These are phyloP conservation scores for Irpex rosettiformis DNA, from an alignment of 1,284 basidiomycete genomes.

Conservation along the genomic window DNA sequence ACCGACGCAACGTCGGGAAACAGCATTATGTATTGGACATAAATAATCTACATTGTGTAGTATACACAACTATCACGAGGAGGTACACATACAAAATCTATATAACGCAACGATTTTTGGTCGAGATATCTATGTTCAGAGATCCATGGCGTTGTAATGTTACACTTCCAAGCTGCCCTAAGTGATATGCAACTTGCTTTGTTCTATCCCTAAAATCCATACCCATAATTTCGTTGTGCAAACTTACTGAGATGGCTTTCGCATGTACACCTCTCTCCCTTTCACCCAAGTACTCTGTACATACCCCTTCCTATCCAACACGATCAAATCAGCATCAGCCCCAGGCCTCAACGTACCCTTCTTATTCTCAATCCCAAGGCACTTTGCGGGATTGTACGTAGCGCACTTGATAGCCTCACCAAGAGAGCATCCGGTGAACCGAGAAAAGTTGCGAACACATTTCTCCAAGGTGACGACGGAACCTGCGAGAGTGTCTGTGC, in stretches of 20 bases:
- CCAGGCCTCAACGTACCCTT: constrained; percentile 81
- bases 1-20: neutral
- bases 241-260: too few relatives aligned
- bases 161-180: too few relatives aligned
- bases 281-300: constrained; percentile 80
- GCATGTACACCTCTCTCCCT: constrained; percentile 68
- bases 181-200: too few relatives aligned
- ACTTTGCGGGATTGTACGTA: constrained; percentile 80
- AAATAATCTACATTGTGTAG: too few relatives aligned
- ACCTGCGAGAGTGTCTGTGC: constrained; percentile 84
- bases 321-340: constrained; percentile 80
- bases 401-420: constrained; percentile 84
- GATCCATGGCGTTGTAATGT: too few relatives aligned
- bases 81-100: too few relatives aligned
- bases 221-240: too few relatives aligned
- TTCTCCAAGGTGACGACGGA: constrained; percentile 80
- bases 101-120: too few relatives aligned
- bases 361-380: constrained; percentile 71
- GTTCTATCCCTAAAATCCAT: too few relatives aligned
- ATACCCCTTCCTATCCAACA: constrained; percentile 67
- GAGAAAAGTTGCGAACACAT: constrained; percentile 81
- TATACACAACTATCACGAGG: neutral
- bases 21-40: too few relatives aligned
- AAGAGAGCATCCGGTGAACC: constrained; percentile 79
- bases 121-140: too few relatives aligned